Base-by-base conservation (phyloP, 2,329 filamentous ascomycete genomes). In the Paracoccidioides brasiliensis region DNA sequence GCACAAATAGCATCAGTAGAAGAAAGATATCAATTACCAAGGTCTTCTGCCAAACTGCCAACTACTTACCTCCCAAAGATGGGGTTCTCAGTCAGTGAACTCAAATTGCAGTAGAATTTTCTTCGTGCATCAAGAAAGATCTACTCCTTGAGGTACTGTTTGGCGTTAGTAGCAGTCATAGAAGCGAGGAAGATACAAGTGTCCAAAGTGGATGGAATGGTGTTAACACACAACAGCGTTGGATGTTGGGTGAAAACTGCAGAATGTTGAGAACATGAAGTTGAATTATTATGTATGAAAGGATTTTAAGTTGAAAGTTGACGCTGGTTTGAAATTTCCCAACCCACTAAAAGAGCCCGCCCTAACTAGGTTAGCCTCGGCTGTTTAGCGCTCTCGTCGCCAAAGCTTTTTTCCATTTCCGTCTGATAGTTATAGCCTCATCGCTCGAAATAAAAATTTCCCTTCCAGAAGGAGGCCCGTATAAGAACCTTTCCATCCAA, bases 31-130 rank as follows among this genome's bases (percentile, higher is more conserved):
- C 14, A 43, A 41, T 45, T 37, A 53, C 52, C 41, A 53, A 3
- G 28, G 28, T 37, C 28, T 44, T 30, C 8, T 6, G 10, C 12
- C 32, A 44, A 35, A n/a, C 8, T 6, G 10, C 12, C 32, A 44
- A 35, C 41, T 37, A n/a, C 62, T 63, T 58, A 67, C 65, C 58
- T 49, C 46, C 12, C 37, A 22, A 22, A 14, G n/a, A 22, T 22
- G 37, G 37, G 32, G 15, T 9, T n/a, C 22, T 52, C 49, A 52
- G 37, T 41, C 37, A 52, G 37, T n/a, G 37, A 14, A 22, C 22
- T 1, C 14, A n/a, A 5, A 3, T 9, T 2, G 10, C 12, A 28
- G n/a, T 10, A 28, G 28, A 40, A 15, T 12, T 38, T 41, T 42
- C 10, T 28, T 37, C 15, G 9, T 30, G 4, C 32, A 22, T n/a